These are phyloP conservation scores for Manihot esculenta DNA, from an alignment of 441 rosid species.

Conservation along the genomic window DNA sequence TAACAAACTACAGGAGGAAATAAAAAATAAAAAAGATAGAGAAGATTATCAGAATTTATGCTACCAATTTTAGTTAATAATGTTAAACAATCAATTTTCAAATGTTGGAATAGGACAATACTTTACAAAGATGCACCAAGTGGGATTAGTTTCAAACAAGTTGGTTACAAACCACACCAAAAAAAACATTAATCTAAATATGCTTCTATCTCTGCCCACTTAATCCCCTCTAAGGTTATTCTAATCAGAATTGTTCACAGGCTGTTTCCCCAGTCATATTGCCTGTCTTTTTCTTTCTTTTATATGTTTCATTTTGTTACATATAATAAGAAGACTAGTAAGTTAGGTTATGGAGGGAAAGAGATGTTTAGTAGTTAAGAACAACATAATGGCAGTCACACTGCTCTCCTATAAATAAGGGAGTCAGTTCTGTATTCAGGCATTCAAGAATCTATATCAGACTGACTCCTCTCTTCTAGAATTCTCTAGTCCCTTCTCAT, in stretches of 20 bases:
- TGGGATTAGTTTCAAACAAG: neutral
- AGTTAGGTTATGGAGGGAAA: too few relatives aligned
- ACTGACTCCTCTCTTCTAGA: too few relatives aligned
- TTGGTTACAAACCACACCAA: neutral
- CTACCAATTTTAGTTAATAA: neutral
- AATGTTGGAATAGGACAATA: neutral
- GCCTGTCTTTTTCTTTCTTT: neutral
- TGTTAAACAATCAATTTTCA: slow-evolving; percentile 3
- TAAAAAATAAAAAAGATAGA: too few relatives aligned
- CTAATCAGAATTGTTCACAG: neutral
- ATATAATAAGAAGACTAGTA: too few relatives aligned
- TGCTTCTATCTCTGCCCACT: neutral
- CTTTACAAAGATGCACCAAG: neutral
- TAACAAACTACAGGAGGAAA: slow-evolving; percentile 62
- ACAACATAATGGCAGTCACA: too few relatives aligned
- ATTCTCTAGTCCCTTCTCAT: too few relatives aligned
- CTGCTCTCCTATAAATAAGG: too few relatives aligned
- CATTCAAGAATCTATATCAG: too few relatives aligned
- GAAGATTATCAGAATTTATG: neutral
- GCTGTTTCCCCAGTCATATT: neutral
- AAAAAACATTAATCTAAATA: neutral
- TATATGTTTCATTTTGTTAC: neutral
- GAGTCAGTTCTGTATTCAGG: too few relatives aligned
- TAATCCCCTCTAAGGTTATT: neutral
- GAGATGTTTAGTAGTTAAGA: too few relatives aligned